These are phyloP conservation scores for Paecilomyces formosus DNA, from an alignment of 2,329 filamentous ascomycete species.

Conservation along the genomic window DNA sequence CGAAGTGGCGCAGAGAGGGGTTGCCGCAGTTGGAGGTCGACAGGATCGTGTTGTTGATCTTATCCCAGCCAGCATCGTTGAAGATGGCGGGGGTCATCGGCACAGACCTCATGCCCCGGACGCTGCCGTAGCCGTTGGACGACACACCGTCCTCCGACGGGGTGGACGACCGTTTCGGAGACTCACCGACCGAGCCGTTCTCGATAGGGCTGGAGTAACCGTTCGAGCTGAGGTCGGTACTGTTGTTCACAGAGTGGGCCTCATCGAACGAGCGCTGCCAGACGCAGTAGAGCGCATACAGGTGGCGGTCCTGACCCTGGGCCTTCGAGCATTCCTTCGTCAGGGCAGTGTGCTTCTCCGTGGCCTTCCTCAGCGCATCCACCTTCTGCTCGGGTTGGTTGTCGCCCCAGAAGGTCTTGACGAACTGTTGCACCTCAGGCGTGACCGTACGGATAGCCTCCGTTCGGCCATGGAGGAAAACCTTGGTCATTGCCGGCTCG, in stretches of 20 bases:
- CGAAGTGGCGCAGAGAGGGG: conserved; percentile 87
- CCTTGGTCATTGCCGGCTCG: conserved; percentile 97
- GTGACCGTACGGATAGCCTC: conserved; percentile 88
- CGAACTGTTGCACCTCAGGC: conserved; percentile 74
- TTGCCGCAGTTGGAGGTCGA: conserved; percentile 99
- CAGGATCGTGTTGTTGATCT: conserved; percentile 86
- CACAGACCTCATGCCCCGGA: conserved; percentile 37
- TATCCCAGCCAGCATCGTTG: conserved; percentile 85
- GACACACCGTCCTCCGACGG: conserved; percentile 35
- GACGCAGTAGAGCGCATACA: conserved; percentile 89
- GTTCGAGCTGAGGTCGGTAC: conserved; percentile 46
- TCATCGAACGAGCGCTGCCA: conserved; percentile 88
- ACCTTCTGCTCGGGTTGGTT: conserved; percentile 76
- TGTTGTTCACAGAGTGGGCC: conserved; percentile 48
- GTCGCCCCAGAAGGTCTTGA: conserved; percentile 91
- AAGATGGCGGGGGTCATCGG: conserved; percentile 66
- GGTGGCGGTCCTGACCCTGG: conserved; percentile 82
- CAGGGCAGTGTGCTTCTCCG: conserved; percentile 68
- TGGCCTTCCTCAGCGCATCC: conserved; percentile 74
- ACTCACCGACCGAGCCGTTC: conserved; percentile 16
- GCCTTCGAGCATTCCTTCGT: conserved; percentile 85
- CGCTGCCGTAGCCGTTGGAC: conserved; percentile 50
- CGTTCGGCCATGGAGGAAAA: conserved; percentile 85
- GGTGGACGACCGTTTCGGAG: conserved; percentile 27
- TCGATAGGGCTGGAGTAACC: conserved; percentile 56